Base-by-base conservation (phyloP, 2,329 filamentous ascomycete genomes). In the Cordyceps pruinosa region DNA sequence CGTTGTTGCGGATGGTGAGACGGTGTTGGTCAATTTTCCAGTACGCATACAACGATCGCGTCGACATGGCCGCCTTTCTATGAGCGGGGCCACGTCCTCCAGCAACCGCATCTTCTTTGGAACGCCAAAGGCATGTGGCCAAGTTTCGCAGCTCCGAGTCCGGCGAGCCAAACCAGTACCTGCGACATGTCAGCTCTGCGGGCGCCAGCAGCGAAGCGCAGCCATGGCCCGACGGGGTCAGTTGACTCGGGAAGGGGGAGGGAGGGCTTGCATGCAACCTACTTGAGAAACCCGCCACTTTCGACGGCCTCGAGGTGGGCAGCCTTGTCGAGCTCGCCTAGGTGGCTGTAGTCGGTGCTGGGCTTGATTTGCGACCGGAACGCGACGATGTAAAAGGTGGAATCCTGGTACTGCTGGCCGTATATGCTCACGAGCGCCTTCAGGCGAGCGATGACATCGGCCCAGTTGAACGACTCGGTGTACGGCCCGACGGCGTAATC, bases 101-200 rank as follows among this genome's bases (percentile, higher is more conserved):
- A 61, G 76, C 76, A 63, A 74, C 76, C 37, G 85, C 84, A 66
- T 87, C 82, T 41, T 80, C 75, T 44, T 77, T 75, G 32, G 78
- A 80, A 61, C 82, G 76, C 84, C 85, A 88, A 59, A 88, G 69
- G 69, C 84, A 91, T 49, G 91, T 96, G 44, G 92, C 92, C 65
- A 97, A 72, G 73, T 96, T 96, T 66, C 83, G 78, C 60, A 87
- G 79, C 52, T 87, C 77, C 44, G 70, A 74, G 72, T 95, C 84
- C 21, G 87, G 86, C 34, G 75, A 77, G 2, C 90, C 90, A 70
- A 95, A 96, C 90, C 92, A 96, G 72, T 97, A 96, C 71, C 83
- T 86, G 61, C 45, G 26, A 41, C 13, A 49, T 56, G 53, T 56
- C 35, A 56, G 53, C 37, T 56, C 23, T 19, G 23, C 34, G 25